Evolutionary conservation across 441 rosid genomes (phyloP), one percentile per base, ranked within the genome.

Genomic region (Sinapis alba): DNA sequence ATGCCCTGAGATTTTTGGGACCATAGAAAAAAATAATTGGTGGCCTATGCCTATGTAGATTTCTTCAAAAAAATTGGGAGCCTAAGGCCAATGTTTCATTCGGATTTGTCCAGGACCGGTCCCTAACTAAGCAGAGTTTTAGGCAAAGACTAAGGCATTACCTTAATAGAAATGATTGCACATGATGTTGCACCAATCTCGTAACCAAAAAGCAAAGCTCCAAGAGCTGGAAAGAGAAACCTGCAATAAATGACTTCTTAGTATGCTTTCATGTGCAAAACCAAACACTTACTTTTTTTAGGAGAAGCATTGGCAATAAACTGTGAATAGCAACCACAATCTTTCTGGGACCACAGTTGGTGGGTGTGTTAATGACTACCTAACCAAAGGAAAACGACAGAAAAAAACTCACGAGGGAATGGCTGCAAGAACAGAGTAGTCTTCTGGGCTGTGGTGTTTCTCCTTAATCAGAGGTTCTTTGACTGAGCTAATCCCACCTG

Each of bases 161-260:
- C 99, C 97, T 81, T 72, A 27, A 96, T 76, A 36, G 96, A 83
- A 26, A 96, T 88, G 64, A 86, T 88, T 5, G 99, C 99, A 84
- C 94, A 93, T 16, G 98, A 96, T 1, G 99, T 93, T 62, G 97
- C 80, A 70, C 99, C 98, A 83, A 96, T 96, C 62, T 96, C 99
- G 78, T 93, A 93, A 69, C 97, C 97, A 85, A 88, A 93, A 27
- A 96, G 87, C 34, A 93, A 83, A 9, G 98, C 96, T 58, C 98
- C 99, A 74, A 96, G 86, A 71, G 99, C 99, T 16, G 98, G 99
- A 82, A 96, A 96, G 12, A 96, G 77, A 84, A 96, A 96, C 77
- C 98, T 96, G 87, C 68, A 87, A 87, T 69, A 68, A 65, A 62
- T 50, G 27, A 66, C 65, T 20, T 45, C 19, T 73, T 43, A 74